Base-by-base conservation (phyloP, 2,329 filamentous ascomycete species). In the Zymoseptoria passerinii region DNA sequence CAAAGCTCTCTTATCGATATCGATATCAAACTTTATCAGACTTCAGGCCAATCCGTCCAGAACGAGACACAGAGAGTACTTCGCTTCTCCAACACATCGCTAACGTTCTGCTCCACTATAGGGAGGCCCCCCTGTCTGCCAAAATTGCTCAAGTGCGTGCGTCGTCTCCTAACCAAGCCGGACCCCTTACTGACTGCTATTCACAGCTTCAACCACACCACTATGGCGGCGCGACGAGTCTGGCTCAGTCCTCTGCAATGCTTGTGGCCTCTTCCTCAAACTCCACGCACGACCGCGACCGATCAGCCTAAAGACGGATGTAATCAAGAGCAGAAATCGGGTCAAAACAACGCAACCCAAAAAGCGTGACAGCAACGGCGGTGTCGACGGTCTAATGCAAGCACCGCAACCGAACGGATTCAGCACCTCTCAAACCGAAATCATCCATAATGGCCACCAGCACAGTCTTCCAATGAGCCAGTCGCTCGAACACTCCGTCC, bases 311-410 rank as follows among this genome's bases (percentile, higher is more conserved):
- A 99, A 99, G 81, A 97, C 94, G 53, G 94, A 99, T 79, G 92
- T 97, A 66, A 99, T 99, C 79, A 99, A 99, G 81, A 96, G 92
- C 79, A 90, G 94, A 70, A 99, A 99, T 77, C 86, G 94, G 65
- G 92, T 97, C 67, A 97, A 97, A 81, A 94, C 91, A 56, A 82
- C 92, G 68, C 83, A 89, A 63, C 85, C 86, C 52, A 95, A 95
- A 86, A 77, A 70, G 76, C 60, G 67, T 50, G 67, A 70, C 71
- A 53, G 57, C 49, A 57, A 61, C 13, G 65, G 67, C 55, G 63
- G 62, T 18, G 58, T 58, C 49, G 54, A 58, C 48, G 60, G 51
- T 35, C 49, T 54, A 23, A 57, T 55, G 19, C 60, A 61, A 28
- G 55, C 61, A n/a, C 53, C 55, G 8, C 50, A 27, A 6, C n/a